A percentile compares a stretch with the other conserved stretches of the same genome.
Conservation (phyloP, 2,329 filamentous ascomycete species). For the Aspergillus hortae region DNA sequence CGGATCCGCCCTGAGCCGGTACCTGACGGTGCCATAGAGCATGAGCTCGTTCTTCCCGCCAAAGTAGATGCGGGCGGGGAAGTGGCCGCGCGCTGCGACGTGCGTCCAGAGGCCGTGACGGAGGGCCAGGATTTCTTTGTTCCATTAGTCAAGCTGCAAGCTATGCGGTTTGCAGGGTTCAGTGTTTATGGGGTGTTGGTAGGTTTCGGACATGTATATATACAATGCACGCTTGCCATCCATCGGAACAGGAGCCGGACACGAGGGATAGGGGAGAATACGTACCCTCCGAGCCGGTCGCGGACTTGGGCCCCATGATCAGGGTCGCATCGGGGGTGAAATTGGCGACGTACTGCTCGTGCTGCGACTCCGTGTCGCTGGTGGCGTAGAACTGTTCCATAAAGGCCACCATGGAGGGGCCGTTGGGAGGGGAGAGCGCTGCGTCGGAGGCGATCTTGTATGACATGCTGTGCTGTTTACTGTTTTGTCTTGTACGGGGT, state of each 20-base stretch:
- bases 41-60: constrained; percentile 33
- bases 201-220: not conserved
- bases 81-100: constrained; percentile 31
- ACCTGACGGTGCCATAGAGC: constrained; percentile 35
- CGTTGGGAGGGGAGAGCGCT: constrained; percentile 22
- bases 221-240: too few relatives aligned
- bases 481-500: not conserved
- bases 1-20: constrained; percentile 28
- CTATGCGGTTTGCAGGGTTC: too few relatives aligned
- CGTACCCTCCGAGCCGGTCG: constrained; percentile 29
- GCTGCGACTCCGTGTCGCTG: constrained; percentile 32
- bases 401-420: constrained; percentile 26
- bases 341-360: constrained; percentile 32
- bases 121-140: constrained; percentile 29
- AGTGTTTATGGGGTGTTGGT: not conserved
- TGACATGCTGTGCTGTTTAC: constrained; percentile 22
- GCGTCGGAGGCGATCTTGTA: constrained; percentile 29
- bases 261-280: not conserved
- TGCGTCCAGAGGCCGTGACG: constrained; percentile 36
- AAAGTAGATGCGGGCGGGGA: constrained; percentile 29
- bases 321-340: constrained; percentile 36
- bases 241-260: not conserved
- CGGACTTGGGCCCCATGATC: constrained; percentile 37
- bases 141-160: too few relatives aligned
- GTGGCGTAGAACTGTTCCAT: constrained; percentile 35